Base-by-base conservation (phyloP, 2,329 filamentous ascomycete genomes). In the Ophiocordyceps camponoti-floridani region DNA sequence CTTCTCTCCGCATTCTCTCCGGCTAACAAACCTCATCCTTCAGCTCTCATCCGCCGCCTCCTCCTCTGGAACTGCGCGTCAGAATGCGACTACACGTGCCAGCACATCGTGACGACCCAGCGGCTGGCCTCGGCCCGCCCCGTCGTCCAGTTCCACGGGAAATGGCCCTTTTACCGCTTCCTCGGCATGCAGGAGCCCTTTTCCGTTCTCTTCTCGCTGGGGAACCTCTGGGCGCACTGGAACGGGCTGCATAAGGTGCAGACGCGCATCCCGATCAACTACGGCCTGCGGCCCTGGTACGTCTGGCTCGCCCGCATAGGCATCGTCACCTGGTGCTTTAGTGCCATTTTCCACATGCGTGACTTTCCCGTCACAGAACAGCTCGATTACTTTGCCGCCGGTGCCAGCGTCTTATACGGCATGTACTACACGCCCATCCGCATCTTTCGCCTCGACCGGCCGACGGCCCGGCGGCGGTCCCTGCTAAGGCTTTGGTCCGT, bases 41-140 rank as follows among this genome's bases (percentile, higher is more conserved):
- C 43, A 94, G 87, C 91, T 50, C 60, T 94, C 53, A 77, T 84
- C 63, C 87, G 82, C 59, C 84, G 84, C 49, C 72, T 96, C 53
- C 79, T 96, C 57, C 67, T 95, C 61, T 98, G 91, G 91, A 79
- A 78, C 59, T 98, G 91, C 66, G 76, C 83, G 49, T 72, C 83
- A 58, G 89, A 98, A 73, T 98, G 91, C 77, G 88, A 98, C 69
- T 94, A 98, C 68, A 82, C 84, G 48, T 98, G 91, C 70, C 91
- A 98, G 62, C 89, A 94, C 70, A 82, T 94, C 60, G 72, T 93
- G 48, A 96, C 91, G 46, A 64, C 75, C 53, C 65, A 66, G 47
- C 85, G 89, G 50, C 64, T 87, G 51, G 67, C 74, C 26, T 68
- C 73, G 49, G 73, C 77, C 48, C 74, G 77, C 28, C 73, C 79